These are phyloP conservation scores for Parietaria judaica DNA, from an alignment of 306 rosid species.

Conservation along the genomic window DNA sequence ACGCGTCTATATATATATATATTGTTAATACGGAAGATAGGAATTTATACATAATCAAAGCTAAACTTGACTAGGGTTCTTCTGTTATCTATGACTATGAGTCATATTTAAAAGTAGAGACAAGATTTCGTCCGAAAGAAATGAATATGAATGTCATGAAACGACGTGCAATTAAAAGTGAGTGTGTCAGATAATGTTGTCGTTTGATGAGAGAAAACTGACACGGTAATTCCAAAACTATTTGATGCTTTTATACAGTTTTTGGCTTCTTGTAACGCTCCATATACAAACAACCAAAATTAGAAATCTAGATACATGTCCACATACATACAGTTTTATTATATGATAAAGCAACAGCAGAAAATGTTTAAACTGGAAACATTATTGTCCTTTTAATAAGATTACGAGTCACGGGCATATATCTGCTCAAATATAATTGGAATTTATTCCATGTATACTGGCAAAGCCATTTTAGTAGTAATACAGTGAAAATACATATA, in stretches of 20 bases:
- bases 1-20: too few relatives aligned
- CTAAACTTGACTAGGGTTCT: too few relatives aligned
- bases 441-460: neutral
- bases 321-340: too few relatives aligned
- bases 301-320: neutral
- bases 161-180: neutral
- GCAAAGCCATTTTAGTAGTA: neutral
- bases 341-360: neutral
- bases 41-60: too few relatives aligned
- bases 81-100: too few relatives aligned
- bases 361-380: neutral
- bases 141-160: neutral
- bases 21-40: too few relatives aligned
- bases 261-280: too few relatives aligned
- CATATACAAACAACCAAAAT: neutral
- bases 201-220: neutral
- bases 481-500: neutral
- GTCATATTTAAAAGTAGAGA: too few relatives aligned
- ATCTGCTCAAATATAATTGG: too few relatives aligned
- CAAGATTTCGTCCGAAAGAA: too few relatives aligned
- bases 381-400: neutral
- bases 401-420: neutral
- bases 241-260: neutral
- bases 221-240: neutral
- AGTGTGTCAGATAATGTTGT: neutral